A percentile compares a stretch with the other conserved stretches of the same genome.
phyloP scores from a whole-genome alignment of 106 monocot species.

The Xerophyta viscosa region DNA sequence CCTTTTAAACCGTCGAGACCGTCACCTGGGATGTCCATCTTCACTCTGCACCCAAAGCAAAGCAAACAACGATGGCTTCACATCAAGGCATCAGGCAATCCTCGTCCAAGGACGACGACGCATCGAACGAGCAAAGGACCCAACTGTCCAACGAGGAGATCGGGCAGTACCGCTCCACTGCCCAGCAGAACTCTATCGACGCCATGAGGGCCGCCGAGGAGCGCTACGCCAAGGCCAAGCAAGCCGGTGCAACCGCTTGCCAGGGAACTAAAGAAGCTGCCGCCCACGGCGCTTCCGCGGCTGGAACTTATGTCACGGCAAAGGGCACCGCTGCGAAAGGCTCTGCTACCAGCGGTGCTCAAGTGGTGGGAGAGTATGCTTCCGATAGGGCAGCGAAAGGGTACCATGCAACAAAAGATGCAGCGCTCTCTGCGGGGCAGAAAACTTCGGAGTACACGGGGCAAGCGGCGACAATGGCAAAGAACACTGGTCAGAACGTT shows the following conservation, averaged over 20 bases:
- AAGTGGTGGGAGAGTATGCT: too few species aligned
- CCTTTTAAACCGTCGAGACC: too few species aligned
- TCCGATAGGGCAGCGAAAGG: too few species aligned
- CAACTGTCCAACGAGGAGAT: constrained; percentile 44
- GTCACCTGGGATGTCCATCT: too few species aligned
- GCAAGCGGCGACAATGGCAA: too few species aligned
- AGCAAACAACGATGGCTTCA: constrained; percentile 31
- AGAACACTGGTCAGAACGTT: too few species aligned
- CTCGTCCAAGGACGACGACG: constrained; percentile 3
- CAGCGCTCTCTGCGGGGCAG: too few species aligned
- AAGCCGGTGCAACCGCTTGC: constrained; percentile 16
- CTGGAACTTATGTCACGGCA: constrained; percentile 15
- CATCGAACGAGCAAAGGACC: background rate
- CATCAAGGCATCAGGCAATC: constrained; percentile 10
- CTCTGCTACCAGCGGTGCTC: constrained; percentile 1
- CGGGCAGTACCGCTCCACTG: constrained; percentile 25
- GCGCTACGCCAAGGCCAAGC: constrained; percentile 53
- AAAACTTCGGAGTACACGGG: too few species aligned
- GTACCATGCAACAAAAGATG: too few species aligned
- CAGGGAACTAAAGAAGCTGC: constrained; percentile 41
- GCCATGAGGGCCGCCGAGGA: constrained; percentile 52
- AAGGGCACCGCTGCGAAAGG: constrained; percentile 13
- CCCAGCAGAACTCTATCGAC: constrained; percentile 75
- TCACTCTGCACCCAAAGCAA: too few species aligned
- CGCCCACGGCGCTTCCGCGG: constrained; percentile 14